phyloP scores from a whole-genome alignment of 192 early-diverging fungal genomes.

The Coemansia furcata region DNA sequence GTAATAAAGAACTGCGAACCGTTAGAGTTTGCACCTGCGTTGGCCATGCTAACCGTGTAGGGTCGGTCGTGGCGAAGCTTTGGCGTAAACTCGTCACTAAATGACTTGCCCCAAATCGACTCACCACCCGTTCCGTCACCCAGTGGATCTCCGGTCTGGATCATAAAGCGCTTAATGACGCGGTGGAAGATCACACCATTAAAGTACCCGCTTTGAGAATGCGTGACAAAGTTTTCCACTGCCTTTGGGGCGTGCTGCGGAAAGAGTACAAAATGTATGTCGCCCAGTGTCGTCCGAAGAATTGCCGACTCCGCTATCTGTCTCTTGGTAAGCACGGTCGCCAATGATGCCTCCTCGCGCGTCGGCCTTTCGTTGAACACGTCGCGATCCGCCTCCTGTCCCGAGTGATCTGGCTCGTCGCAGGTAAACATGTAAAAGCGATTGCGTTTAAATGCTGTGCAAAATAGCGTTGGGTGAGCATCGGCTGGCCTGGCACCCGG shows the following conservation, averaged over 20 bases:
- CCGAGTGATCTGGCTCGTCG: conserved; percentile 69
- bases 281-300: conserved; percentile 86
- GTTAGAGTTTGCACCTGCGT: conserved; percentile 85
- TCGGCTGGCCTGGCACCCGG: conserved; percentile 71
- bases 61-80: conserved; percentile 83
- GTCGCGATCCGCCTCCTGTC: conserved; percentile 73
- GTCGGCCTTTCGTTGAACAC: conserved; percentile 98
- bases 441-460: conserved; percentile 87
- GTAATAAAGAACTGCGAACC: conserved; percentile 92
- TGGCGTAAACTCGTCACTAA: conserved; percentile 76
- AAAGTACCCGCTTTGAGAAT: conserved; percentile 91
- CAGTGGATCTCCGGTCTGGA: conserved; percentile 85
- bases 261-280: conserved; percentile 85
- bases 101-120: conserved; percentile 80
- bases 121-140: conserved; percentile 86
- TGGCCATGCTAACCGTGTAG: conserved; percentile 92
- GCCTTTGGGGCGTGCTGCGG: conserved; percentile 82
- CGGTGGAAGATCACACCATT: conserved; percentile 80
- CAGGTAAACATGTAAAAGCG: conserved; percentile 93
- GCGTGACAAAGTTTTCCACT: conserved; percentile 91
- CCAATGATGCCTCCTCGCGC: conserved; percentile 91
- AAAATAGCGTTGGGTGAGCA: conserved; percentile 85
- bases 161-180: conserved; percentile 82
- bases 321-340: conserved; percentile 61
- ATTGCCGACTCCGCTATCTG: conserved; percentile 69